phyloP scores from a whole-genome alignment of 805 yeast species.

The Suhomyces sp. region DNA sequence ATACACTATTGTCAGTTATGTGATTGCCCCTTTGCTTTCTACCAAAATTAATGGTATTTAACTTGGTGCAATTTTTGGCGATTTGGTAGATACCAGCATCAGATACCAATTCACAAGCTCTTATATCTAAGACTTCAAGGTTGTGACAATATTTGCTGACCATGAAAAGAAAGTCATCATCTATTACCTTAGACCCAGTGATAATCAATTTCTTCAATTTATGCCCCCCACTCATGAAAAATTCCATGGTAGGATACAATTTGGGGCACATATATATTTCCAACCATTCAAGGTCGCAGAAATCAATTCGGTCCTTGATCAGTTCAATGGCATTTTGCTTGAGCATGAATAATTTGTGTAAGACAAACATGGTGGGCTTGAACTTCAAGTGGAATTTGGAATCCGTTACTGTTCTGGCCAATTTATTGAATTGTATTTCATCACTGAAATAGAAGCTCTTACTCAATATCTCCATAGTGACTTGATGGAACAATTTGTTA shows the following conservation, averaged over 20 bases:
- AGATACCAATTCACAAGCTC: constrained; percentile 79
- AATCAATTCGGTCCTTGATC: constrained; percentile 41
- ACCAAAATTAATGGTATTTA: constrained; percentile 72
- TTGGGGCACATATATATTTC: constrained; percentile 84
- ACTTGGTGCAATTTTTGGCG: constrained; percentile 56
- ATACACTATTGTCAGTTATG: constrained; percentile 69
- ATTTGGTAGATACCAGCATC: constrained; percentile 75
- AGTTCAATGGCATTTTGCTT: constrained; percentile 53
- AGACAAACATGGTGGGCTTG: constrained; percentile 49
- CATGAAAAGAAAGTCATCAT: constrained; percentile 55
- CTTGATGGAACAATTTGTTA: constrained; percentile 61
- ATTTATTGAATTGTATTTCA: constrained; percentile 46
- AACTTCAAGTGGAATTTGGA: constrained; percentile 16
- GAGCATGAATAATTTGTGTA: constrained; percentile 62
- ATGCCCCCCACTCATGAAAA: constrained; percentile 23
- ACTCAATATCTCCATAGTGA: constrained; percentile 55
- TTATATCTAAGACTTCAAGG: constrained; percentile 64
- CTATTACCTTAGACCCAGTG: constrained; percentile 68
- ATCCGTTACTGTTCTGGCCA: constrained; percentile 8
- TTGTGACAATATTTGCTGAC: constrained; percentile 58
- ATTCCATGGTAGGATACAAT: constrained; percentile 49
- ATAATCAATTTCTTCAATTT: constrained; percentile 48
- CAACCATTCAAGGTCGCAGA: constrained; percentile 58
- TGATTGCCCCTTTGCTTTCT: constrained; percentile 66
- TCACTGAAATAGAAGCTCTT: constrained; percentile 55